phyloP scores from a whole-genome alignment of 208 protist species.

The Trypanosoma avium region DNA sequence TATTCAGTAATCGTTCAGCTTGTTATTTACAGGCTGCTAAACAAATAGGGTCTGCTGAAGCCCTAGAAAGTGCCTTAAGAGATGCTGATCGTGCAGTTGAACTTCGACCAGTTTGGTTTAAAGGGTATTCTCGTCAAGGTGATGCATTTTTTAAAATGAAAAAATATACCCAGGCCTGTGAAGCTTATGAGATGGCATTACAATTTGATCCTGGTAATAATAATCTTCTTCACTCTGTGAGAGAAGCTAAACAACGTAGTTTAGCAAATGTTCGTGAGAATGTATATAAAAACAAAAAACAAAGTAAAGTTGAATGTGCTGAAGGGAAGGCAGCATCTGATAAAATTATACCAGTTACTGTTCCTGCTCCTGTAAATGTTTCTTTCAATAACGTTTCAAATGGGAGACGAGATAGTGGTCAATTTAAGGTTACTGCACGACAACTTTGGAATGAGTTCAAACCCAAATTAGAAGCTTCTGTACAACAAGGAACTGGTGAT shows the following conservation, averaged over 20 bases:
- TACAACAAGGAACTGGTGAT: slow-evolving; percentile 60
- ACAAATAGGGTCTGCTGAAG: slow-evolving; percentile 44
- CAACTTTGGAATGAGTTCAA: slow-evolving; percentile 63
- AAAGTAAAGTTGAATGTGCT: background rate
- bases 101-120: slow-evolving; percentile 92
- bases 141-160: slow-evolving; percentile 85
- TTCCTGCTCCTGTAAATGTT: background rate
- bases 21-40: slow-evolving; percentile 75
- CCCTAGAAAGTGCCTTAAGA: slow-evolving; percentile 72
- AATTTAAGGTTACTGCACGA: slow-evolving; percentile 21
- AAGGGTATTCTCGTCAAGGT: slow-evolving; percentile 91
- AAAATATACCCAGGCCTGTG: slow-evolving; percentile 85
- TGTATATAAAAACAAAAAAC: slow-evolving; percentile 11
- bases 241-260: slow-evolving; percentile 45
- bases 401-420: slow-evolving; percentile 1
- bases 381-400: background rate
- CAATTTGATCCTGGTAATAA: slow-evolving; percentile 78
- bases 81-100: slow-evolving; percentile 88
- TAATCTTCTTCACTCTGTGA: slow-evolving; percentile 53
- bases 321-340: slow-evolving; percentile 8
- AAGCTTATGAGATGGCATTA: slow-evolving; percentile 87
- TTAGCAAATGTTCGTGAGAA: slow-evolving; percentile 3
- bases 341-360: background rate
- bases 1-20: slow-evolving; percentile 95
- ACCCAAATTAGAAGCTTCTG: slow-evolving; percentile 56